These are phyloP conservation scores for Diaporthe ampelina DNA, from an alignment of 2,329 filamentous ascomycete species.

Conservation along the genomic window DNA sequence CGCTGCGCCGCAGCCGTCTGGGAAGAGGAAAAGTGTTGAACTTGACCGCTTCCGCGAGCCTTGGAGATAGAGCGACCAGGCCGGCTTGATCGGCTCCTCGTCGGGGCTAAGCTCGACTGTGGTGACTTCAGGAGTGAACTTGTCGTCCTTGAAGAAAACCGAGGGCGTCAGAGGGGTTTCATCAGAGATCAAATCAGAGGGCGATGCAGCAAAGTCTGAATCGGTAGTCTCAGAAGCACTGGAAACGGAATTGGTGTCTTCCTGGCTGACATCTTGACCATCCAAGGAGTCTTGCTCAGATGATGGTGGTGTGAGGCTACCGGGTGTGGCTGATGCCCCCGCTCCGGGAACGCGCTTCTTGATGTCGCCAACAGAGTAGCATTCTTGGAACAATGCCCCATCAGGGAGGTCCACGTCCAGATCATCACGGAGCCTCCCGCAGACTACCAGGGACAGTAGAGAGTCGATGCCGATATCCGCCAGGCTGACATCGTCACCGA, in stretches of 20 bases:
- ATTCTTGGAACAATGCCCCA: background rate
- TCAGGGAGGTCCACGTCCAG: constrained; percentile 3
- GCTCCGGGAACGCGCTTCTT: background rate
- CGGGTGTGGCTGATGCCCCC: no score
- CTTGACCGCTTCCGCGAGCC: constrained; percentile 40
- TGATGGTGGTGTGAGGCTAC: background rate
- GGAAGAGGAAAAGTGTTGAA: constrained; percentile 49
- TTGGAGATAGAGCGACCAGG: constrained; percentile 27
- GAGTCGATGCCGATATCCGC: constrained; percentile 21
- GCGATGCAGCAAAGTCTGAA: background rate
- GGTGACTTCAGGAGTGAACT: background rate
- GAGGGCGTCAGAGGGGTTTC: background rate
- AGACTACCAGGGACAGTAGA: background rate
- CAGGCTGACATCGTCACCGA: background rate
- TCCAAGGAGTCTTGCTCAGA: background rate
- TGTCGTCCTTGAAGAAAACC: no score
- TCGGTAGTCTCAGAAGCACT: background rate
- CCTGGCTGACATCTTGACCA: background rate
- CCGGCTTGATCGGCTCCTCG: background rate
- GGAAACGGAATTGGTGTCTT: background rate
- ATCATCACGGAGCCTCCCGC: constrained; percentile 14
- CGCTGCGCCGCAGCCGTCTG: constrained; percentile 48
- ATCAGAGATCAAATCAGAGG: background rate
- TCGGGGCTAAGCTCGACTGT: background rate
- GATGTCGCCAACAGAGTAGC: background rate